These are phyloP conservation scores for Chlorella sp. DNA, from an alignment of 139 green algal species.

Conservation along the genomic window DNA sequence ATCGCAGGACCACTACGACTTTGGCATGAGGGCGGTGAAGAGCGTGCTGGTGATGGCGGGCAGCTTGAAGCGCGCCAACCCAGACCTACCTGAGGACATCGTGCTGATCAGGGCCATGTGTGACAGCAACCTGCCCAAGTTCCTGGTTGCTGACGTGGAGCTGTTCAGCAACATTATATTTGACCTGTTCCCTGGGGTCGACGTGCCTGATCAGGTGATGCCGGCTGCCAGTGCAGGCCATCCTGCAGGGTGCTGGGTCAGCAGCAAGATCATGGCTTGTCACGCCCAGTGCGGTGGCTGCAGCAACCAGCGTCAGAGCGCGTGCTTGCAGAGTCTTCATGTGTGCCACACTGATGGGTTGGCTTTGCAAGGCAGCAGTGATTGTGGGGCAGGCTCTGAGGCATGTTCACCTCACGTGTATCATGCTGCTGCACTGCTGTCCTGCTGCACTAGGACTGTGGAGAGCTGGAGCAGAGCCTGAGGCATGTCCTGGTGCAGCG, in stretches of 20 bases:
- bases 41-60: slow-evolving; percentile 76
- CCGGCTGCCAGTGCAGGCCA: too few species aligned
- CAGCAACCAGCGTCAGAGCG: too few species aligned
- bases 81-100: slow-evolving; percentile 51
- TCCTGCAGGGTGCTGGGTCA: too few species aligned
- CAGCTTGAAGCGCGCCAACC: slow-evolving; percentile 52
- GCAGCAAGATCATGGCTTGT: too few species aligned
- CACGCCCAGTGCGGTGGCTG: too few species aligned
- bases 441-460: background rate
- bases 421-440: too few species aligned
- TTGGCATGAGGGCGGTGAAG: slow-evolving; percentile 85
- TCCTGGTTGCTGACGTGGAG: slow-evolving; percentile 51
- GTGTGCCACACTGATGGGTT: too few species aligned
- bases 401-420: too few species aligned
- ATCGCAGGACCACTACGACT: slow-evolving; percentile 58
- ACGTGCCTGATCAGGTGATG: too few species aligned
- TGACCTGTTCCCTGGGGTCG: slow-evolving; percentile 73
- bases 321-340: too few species aligned
- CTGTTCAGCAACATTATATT: slow-evolving; percentile 70
- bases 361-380: too few species aligned
- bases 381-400: too few species aligned
- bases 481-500: background rate
- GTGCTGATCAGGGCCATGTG: slow-evolving; percentile 71
- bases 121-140: slow-evolving; percentile 77
- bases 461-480: slow-evolving; percentile 1